These are phyloP conservation scores for Raffaelea arxii DNA, from an alignment of 2,329 filamentous ascomycete genomes.

Conservation along the genomic window DNA sequence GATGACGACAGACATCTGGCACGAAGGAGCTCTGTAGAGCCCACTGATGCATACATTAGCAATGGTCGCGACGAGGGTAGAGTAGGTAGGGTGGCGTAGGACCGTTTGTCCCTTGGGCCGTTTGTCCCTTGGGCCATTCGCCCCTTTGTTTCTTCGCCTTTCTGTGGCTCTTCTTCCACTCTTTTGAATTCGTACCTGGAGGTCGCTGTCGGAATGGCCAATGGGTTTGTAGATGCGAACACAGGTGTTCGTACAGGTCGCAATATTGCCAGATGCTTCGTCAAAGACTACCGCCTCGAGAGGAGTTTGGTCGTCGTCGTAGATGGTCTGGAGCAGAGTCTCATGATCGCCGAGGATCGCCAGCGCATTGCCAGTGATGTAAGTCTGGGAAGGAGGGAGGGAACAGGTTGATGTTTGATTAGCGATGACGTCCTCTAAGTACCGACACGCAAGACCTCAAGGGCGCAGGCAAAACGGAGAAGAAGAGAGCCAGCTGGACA, in stretches of 20 bases:
- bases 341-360: slow-evolving; percentile 69
- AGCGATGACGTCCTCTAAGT: no score
- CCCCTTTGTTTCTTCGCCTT: background rate
- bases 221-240: slow-evolving; percentile 74
- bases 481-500: background rate
- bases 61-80: no score
- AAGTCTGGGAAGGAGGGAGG: slow-evolving; percentile 45
- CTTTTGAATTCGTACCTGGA: slow-evolving; percentile 49
- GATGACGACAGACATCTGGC: slow-evolving; percentile 6
- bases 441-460: background rate
- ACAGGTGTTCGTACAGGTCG: slow-evolving; percentile 55
- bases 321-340: slow-evolving; percentile 78
- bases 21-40: slow-evolving; percentile 44
- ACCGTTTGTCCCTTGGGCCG: no score
- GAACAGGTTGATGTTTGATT: no score
- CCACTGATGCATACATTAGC: slow-evolving; percentile 35
- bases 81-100: no score
- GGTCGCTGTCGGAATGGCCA: slow-evolving; percentile 56
- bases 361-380: slow-evolving; percentile 82
- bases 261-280: slow-evolving; percentile 75
- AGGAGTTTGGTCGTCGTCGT: slow-evolving; percentile 61
- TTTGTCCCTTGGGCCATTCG: no score
- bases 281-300: slow-evolving; percentile 75
- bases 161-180: background rate
- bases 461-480: background rate